These are phyloP conservation scores for Zizania palustris DNA, from an alignment of 202 grass and related monocot genomes.

Conservation along the genomic window DNA sequence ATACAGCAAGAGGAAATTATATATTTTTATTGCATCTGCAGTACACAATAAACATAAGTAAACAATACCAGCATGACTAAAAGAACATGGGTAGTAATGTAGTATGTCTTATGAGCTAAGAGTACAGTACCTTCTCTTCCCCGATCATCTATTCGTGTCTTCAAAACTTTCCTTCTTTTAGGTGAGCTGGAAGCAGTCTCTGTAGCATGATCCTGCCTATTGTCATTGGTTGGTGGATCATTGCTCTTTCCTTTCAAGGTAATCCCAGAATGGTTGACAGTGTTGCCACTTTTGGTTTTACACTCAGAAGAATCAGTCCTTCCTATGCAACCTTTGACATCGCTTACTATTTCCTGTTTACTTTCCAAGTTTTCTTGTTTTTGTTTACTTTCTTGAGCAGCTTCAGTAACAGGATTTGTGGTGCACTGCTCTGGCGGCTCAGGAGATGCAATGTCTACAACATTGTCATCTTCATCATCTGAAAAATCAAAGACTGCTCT, in stretches of 20 bases:
- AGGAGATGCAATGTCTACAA: slow-evolving; percentile 71
- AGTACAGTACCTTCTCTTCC: slow-evolving; percentile 87
- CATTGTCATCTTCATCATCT: slow-evolving; percentile 76
- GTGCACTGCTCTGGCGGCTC: slow-evolving; percentile 46
- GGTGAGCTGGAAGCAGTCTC: slow-evolving; percentile 55
- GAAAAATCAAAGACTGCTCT: slow-evolving; percentile 78
- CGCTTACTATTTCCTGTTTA: slow-evolving; percentile 36
- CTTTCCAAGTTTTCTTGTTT: slow-evolving; percentile 48
- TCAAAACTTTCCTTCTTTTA: slow-evolving; percentile 90
- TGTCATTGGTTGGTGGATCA: slow-evolving; percentile 39
- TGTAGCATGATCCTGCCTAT: slow-evolving; percentile 45
- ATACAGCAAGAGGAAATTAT: background rate
- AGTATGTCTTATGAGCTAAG: slow-evolving; percentile 15
- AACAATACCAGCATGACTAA: slow-evolving; percentile 11
- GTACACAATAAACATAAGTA: background rate
- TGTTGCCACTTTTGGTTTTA: slow-evolving; percentile 46
- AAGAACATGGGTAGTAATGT: background rate
- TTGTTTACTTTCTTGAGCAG: slow-evolving; percentile 45
- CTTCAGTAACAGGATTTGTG: slow-evolving; percentile 31
- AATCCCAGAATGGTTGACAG: slow-evolving; percentile 52
- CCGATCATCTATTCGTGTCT: slow-evolving; percentile 84
- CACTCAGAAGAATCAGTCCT: slow-evolving; percentile 36
- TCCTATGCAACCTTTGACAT: slow-evolving; percentile 34
- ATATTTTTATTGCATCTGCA: background rate
- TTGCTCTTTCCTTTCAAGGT: slow-evolving; percentile 60